phyloP scores from a whole-genome alignment of 345 rosid species.

The Balakata baccata region DNA sequence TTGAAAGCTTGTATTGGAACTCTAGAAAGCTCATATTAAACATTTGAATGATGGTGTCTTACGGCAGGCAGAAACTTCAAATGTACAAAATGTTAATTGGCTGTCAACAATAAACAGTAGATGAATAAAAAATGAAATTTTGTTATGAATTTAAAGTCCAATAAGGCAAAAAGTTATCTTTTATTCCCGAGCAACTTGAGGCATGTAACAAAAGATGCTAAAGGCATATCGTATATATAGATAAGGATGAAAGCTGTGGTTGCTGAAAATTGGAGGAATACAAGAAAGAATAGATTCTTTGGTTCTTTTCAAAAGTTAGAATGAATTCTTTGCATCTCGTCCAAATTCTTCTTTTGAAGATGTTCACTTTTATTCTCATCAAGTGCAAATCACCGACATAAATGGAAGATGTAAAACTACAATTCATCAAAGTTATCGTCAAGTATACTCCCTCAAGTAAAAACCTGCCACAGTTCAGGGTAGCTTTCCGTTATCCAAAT shows the following conservation, averaged over 20 bases:
- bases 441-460: conserved; percentile 8
- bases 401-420: conserved; percentile 16
- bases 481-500: conserved; percentile 70
- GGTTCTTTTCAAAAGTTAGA: conserved; percentile 29
- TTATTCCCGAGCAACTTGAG: conserved; percentile 25
- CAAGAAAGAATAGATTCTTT: conserved; percentile 34
- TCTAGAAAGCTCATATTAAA: conserved; percentile 57
- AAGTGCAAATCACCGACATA: conserved; percentile 7
- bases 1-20: conserved; percentile 67
- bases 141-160: neutral
- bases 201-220: conserved; percentile 22
- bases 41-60: conserved; percentile 24
- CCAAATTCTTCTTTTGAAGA: conserved; percentile 9
- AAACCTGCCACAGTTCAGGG: conserved; percentile 33
- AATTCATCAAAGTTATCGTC: conserved; percentile 13
- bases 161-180: neutral
- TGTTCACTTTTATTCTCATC: conserved; percentile 11
- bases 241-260: conserved; percentile 11
- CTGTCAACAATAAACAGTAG: neutral
- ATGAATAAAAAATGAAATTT: neutral
- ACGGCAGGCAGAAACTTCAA: neutral
- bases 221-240: conserved; percentile 2
- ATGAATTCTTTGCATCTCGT: conserved; percentile 23
- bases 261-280: neutral
- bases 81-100: neutral